Evolutionary conservation across 176 grass and related monocot genomes (phyloP), one percentile per base, ranked within the genome.

Genomic region (Hordeum vulgare): DNA sequence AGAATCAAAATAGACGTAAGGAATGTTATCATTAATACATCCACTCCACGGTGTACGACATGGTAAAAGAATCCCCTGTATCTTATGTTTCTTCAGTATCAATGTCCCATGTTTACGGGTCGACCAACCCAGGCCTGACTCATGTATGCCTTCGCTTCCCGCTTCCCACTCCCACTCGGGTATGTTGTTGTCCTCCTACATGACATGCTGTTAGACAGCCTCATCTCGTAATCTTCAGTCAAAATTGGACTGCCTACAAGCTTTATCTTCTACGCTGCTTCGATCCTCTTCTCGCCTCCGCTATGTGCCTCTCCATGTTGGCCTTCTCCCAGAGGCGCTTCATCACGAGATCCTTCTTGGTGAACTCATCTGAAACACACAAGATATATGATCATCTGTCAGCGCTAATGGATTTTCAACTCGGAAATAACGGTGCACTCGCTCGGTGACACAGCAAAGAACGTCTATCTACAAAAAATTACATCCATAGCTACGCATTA

Each of bases 271-370:
- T 86, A 35, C 93, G 91, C 70, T 27, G 91, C 70, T 27, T 98
- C 15, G 93, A 91, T 78, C 93, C 93, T 87, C 88, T 95, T 71
- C 87, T 93, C 57, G 68, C 90, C 41, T 93, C 93, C 24, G 73
- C 67, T 8, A 84, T 57, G 49, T 95, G 93, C 74, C 21, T 95
- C 80, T 95, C 89, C 96, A 95, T 98, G 85, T 93, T 98, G 59
- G 18, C 79, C 88, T 90, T 91, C 24, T 86, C 93, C 96, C 93
- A 98, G 49, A 98, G 90, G 59, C 78, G 90, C 79, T 86, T 93
- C 49, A 40, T 73, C 17, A 95, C 89, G 60, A 98, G 80, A 85
- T 91, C 86, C 82, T 85, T 71, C 79, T 90, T 98, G 15, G 13
- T 90, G 9, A 77, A 82, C 49, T 93, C 93, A 86, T 93, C 96